Evolutionary conservation across 2,329 filamentous ascomycete genomes (phyloP), one percentile per base, ranked within the genome.

Genomic region (Ilyonectria sp.): DNA sequence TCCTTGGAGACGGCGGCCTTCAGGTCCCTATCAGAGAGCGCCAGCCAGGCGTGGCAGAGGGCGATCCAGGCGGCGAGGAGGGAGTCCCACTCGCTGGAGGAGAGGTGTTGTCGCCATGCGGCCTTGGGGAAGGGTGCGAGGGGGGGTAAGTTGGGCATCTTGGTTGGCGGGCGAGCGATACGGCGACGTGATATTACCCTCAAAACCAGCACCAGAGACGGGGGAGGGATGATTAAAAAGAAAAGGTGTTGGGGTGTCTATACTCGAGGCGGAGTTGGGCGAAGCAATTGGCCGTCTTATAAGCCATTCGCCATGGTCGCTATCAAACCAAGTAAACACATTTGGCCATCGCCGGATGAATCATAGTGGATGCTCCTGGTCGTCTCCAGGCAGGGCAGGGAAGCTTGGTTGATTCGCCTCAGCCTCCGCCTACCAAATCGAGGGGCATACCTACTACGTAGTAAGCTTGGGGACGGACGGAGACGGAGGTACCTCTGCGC

Each of bases 101-200:
- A 84, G 67, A 97, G 87, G 72, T 87, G 87, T 71, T 88, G 87
- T 76, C 90, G 90, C 83, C 94, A 90, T 62, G 85, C 83, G 37
- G 88, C 83, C 68, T 91, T 87, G 19, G 95, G 95, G 74, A 96
- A 94, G 21, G 92, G 89, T 64, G 92, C 94, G 80, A 98, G 86
- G 37, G 91, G 87, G 47, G 94, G 94, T 55, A 95, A 82, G 60
- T 82, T 77, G 74, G 80, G 74, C 83, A 86, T 86, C 56, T 55
- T 61, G 54, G 40, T 6, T 8, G 50, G 33, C 35, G 50, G 31
- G 17, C 10, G 21, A 17, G 17, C 10, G 21, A 17, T 15, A 26
- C n/a, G 47, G 26, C 47, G 23, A 29, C n/a, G 26, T 49, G 56
- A 33, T 44, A 33, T 54, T 60, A 23, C 57, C 60, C 53, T 53